Conservation (phyloP, 441 rosid genomes). For the Omphalea diandra region DNA sequence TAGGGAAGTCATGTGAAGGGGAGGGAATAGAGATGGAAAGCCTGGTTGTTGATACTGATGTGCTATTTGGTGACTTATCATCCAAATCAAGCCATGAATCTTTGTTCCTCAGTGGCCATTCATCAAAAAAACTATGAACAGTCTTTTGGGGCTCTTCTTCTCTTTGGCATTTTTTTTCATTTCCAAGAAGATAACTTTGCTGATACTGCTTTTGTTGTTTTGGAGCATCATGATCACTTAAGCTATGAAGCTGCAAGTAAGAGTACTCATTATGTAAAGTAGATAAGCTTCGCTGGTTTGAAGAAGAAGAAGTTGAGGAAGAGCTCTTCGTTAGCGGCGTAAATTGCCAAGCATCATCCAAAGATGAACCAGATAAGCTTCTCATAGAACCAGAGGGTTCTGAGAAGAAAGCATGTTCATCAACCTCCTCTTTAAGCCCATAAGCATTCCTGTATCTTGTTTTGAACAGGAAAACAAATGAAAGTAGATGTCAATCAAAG, state of each 20-base stretch:
- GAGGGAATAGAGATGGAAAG: slow-evolving; percentile 79
- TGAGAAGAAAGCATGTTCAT: slow-evolving; percentile 71
- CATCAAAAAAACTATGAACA: slow-evolving; percentile 84
- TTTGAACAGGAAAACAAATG: slow-evolving; percentile 23
- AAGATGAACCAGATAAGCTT: slow-evolving; percentile 55
- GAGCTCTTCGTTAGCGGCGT: slow-evolving; percentile 65
- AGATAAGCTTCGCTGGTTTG: slow-evolving; percentile 53
- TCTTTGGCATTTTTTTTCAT: slow-evolving; percentile 37
- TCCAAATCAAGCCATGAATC: slow-evolving; percentile 68
- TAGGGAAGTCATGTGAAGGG: slow-evolving; percentile 56
- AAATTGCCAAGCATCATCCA: slow-evolving; percentile 72
- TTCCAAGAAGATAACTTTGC: slow-evolving; percentile 36
- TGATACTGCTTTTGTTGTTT: slow-evolving; percentile 43
- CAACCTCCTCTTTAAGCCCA: slow-evolving; percentile 59
- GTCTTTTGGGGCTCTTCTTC: slow-evolving; percentile 60
- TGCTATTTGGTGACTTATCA: slow-evolving; percentile 52
- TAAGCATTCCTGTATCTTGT: slow-evolving; percentile 47
- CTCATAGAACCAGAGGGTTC: slow-evolving; percentile 63
- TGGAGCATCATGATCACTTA: slow-evolving; percentile 30
- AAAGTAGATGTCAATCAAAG: neutral
- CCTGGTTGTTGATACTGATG: slow-evolving; percentile 51
- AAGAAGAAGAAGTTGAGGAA: slow-evolving; percentile 43
- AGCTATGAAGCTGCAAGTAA: slow-evolving; percentile 61
- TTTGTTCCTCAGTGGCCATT: slow-evolving; percentile 69
- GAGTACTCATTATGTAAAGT: slow-evolving; percentile 49